Percentiles rank a stretch among this genome's conserved stretches.
Evolutionary conservation across 768 basidiomycete genomes (phyloP).

Genomic region (Termitomyces sp.): DNA sequence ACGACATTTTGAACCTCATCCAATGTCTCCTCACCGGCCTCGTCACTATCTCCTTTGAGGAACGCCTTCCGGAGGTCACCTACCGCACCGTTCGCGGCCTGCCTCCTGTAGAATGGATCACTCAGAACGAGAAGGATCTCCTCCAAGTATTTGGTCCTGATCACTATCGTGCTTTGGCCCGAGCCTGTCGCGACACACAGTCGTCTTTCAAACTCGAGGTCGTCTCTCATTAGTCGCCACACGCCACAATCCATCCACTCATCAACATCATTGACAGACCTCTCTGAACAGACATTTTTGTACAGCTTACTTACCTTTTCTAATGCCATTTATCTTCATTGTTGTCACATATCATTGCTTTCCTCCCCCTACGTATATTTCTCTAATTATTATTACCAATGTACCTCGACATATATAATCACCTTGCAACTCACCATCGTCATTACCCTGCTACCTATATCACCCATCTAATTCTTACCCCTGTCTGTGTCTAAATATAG

Average conservation of each 20-base stretch:
- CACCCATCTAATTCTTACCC: slow-evolving; percentile 8
- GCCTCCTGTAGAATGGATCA: slow-evolving; percentile 74
- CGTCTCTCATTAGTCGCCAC: slow-evolving; percentile 25
- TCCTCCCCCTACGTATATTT: slow-evolving; percentile 11
- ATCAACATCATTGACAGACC: slow-evolving; percentile 8
- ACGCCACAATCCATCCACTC: neutral
- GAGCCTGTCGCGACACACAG: slow-evolving; percentile 65
- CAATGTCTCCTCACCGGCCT: slow-evolving; percentile 72
- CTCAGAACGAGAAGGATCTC: slow-evolving; percentile 59
- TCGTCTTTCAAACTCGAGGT: slow-evolving; percentile 73
- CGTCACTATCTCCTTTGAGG: slow-evolving; percentile 69
- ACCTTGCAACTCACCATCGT: slow-evolving; percentile 16
- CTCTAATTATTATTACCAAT: slow-evolving; percentile 14
- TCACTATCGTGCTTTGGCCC: slow-evolving; percentile 67
- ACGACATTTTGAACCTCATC: slow-evolving; percentile 61
- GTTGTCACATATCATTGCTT: slow-evolving; percentile 23
- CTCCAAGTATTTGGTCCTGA: slow-evolving; percentile 67
- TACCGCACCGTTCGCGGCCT: slow-evolving; percentile 75
- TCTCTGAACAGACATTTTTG: neutral
- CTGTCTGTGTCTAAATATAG: slow-evolving; percentile 5
- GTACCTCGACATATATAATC: slow-evolving; percentile 21
- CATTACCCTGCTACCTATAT: slow-evolving; percentile 6
- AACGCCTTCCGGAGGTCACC: slow-evolving; percentile 60
- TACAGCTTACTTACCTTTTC: slow-evolving; percentile 10
- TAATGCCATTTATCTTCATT: slow-evolving; percentile 26